Base-by-base conservation (phyloP, 345 rosid species). In the Garcia nutans region DNA sequence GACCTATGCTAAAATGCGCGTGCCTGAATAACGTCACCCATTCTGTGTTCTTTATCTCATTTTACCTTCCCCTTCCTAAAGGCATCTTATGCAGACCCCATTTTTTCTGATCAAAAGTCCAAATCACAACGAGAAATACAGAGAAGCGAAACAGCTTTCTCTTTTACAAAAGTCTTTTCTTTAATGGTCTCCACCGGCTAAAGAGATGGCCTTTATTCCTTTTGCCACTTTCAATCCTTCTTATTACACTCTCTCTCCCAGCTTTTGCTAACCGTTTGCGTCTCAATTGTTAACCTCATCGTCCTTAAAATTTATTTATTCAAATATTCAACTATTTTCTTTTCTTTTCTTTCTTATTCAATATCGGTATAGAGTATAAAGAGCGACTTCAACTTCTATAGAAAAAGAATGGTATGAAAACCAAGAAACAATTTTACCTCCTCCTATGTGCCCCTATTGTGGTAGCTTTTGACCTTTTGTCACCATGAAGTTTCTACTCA, bases 121-220 rank as follows among this genome's bases (percentile, higher is more conserved):
- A 59, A 49, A 62, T 20, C 44, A 75, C 31, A 28, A 12, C 59
- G 68, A 64, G 61, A 54, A 37, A 37, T 5, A 37, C 41, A 37
- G 41, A 37, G 57, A 33, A 72, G 61, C 58, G 6, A 45, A 71
- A n/a, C 81, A 72, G 83, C 84, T 78, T 64, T 81, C 74, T 50
- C 78, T 78, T 79, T 83, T 72, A 52, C 7, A 5, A 37, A 61
- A 22, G 45, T 47, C 33, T 58, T 70, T 74, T 64, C 54, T 57
- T 28, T 60, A 10, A 69, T 81, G 82, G 71, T 37, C 41, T 37
- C 90, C 85, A 83, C 85, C 78, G 73, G 76, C 74, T 72, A 84
- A 85, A 84, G 90, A 55, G 10, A 68, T 6, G 65, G 77, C 65
- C 90, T 84, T 89, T 88, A 83, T 88, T 88, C 87, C 85, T 82